phyloP scores from a whole-genome alignment of 352 stramenopile species.

The Pythium dissotocum region DNA sequence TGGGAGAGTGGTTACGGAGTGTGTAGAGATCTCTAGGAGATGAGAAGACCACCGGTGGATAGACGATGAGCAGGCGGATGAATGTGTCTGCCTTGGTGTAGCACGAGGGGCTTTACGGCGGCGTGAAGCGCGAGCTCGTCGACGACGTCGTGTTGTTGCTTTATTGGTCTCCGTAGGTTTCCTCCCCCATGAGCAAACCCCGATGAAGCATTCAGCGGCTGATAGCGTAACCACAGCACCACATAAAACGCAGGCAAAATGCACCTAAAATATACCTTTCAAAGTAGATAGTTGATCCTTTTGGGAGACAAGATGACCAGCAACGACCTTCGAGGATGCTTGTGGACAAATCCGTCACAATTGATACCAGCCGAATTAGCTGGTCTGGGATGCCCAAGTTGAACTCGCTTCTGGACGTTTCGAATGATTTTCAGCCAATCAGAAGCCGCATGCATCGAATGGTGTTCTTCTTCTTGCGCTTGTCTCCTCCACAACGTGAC shows the following conservation, averaged over 20 bases:
- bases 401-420: background rate
- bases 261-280: background rate
- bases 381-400: background rate
- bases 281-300: background rate
- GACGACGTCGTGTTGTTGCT: background rate
- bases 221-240: background rate
- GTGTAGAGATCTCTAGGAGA: background rate
- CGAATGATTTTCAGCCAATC: background rate
- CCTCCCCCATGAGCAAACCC: background rate
- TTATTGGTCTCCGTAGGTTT: background rate
- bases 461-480: slow-evolving; percentile 1
- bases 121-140: background rate
- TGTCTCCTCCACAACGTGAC: slow-evolving; percentile 2
- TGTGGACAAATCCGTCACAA: background rate
- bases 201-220: background rate
- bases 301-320: background rate
- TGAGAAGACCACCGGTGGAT: background rate
- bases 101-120: background rate
- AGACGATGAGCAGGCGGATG: background rate
- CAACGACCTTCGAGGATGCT: background rate
- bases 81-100: background rate
- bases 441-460: background rate
- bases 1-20: background rate
- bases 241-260: background rate
- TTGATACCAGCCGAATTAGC: background rate